A percentile compares a stretch with the other conserved stretches of the same genome.
Conservation (phyloP, 106 monocot species). For the Apostasia shenzhenica region DNA sequence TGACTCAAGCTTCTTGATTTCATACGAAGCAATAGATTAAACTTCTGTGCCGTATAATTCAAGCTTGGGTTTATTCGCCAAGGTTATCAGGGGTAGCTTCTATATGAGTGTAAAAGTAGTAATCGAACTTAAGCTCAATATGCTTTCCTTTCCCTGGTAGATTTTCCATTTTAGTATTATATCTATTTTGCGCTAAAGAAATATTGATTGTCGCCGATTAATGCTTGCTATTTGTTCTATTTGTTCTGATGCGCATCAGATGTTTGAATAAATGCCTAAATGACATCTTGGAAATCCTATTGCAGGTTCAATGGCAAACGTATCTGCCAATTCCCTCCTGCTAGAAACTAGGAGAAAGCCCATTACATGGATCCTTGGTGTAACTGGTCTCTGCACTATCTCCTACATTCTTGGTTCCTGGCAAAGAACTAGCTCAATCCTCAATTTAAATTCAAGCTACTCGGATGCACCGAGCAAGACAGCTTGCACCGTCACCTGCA, state of each 20-base stretch:
- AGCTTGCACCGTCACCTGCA: background rate
- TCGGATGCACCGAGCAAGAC: background rate
- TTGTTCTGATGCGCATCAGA: background rate
- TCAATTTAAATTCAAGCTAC: background rate
- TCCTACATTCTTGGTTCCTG: constrained; percentile 77
- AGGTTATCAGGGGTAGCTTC: too few relatives aligned
- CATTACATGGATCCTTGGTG: constrained; percentile 31
- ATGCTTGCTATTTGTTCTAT: too few relatives aligned
- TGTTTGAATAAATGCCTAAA: background rate
- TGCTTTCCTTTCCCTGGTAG: too few relatives aligned
- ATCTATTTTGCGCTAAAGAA: too few relatives aligned
- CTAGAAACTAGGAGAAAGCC: constrained; percentile 30
- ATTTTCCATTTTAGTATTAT: too few relatives aligned
- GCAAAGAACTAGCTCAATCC: constrained; percentile 27
- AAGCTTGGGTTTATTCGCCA: too few relatives aligned
- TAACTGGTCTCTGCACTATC: constrained; percentile 42
- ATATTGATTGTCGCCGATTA: too few relatives aligned
- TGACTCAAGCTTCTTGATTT: too few relatives aligned
- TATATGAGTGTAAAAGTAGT: too few relatives aligned
- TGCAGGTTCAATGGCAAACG: constrained; percentile 54
- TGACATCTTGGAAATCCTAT: background rate
- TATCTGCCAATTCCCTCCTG: constrained; percentile 49
- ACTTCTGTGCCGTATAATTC: too few relatives aligned
- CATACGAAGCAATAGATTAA: too few relatives aligned
- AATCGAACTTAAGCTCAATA: too few relatives aligned